phyloP scores from a whole-genome alignment of 2,329 filamentous ascomycete species.

The Elsinoe ampelina region DNA sequence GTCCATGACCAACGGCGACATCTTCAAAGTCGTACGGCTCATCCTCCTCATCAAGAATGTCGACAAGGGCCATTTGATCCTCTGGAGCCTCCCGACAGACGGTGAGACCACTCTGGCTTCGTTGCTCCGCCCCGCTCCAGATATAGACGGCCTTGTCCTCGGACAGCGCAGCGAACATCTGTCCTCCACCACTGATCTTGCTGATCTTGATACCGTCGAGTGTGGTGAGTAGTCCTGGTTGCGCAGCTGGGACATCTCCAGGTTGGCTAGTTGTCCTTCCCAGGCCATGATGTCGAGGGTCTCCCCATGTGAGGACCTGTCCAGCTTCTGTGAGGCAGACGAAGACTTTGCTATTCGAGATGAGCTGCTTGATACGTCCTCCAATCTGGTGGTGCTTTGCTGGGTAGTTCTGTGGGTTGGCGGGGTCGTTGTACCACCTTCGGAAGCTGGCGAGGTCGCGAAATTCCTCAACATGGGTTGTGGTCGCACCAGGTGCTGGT shows the following conservation, averaged over 20 bases:
- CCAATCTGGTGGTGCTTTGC: constrained; percentile 22
- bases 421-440: constrained; percentile 23
- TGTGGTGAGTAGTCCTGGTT: constrained; percentile 40
- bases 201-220: constrained; percentile 45
- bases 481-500: constrained; percentile 20
- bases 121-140: constrained; percentile 43
- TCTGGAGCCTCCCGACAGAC: constrained; percentile 19
- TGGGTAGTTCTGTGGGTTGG: constrained; percentile 19
- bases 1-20: constrained; percentile 48
- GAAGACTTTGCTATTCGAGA: constrained; percentile 33
- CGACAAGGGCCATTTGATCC: constrained; percentile 24
- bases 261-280: constrained; percentile 39
- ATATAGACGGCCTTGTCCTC: constrained; percentile 50
- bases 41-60: constrained; percentile 31
- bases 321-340: constrained; percentile 29
- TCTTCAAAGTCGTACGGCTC: constrained; percentile 42
- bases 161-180: constrained; percentile 50
- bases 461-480: constrained; percentile 25
- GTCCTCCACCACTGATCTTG: constrained; percentile 47
- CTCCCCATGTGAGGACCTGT: constrained; percentile 42
- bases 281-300: constrained; percentile 51
- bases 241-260: constrained; percentile 35
- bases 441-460: constrained; percentile 20
- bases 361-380: constrained; percentile 23
- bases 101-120: constrained; percentile 18